Conservation (phyloP, 2,329 filamentous ascomycete genomes). For the Aspergillus sp. region DNA sequence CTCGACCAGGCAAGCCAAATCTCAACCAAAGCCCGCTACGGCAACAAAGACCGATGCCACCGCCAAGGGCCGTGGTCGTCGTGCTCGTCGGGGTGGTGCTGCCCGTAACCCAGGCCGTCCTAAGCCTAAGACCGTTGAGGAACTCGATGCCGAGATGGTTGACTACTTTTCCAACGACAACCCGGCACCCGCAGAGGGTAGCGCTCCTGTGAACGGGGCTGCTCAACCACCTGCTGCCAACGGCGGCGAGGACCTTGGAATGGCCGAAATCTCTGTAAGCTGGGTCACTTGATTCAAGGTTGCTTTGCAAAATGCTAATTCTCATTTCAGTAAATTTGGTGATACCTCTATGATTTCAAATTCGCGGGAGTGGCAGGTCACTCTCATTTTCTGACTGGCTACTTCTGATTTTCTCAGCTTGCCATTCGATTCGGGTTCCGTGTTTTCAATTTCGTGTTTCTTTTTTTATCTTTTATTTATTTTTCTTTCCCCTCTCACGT, state of each 20-base stretch:
- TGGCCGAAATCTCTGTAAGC: constrained; percentile 54
- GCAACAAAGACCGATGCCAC: constrained; percentile 59
- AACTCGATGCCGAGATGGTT: constrained; percentile 95
- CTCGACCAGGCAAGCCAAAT: constrained; percentile 54
- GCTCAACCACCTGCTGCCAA: constrained; percentile 46
- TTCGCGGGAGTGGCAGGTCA: background rate
- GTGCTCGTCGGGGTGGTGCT: constrained; percentile 42
- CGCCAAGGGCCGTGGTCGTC: constrained; percentile 37
- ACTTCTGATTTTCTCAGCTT: too few species aligned
- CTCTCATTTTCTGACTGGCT: background rate
- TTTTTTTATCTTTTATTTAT: too few species aligned
- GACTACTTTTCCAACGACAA: constrained; percentile 70
- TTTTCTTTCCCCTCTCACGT: too few species aligned
- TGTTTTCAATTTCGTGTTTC: too few species aligned
- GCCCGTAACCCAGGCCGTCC: constrained; percentile 59
- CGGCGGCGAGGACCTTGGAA: constrained; percentile 48
- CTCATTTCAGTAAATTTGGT: too few species aligned
- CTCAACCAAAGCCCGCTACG: constrained; percentile 77
- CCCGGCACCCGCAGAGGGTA: constrained; percentile 34
- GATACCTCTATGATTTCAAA: too few species aligned
- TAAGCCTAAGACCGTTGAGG: constrained; percentile 85
- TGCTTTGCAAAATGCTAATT: too few species aligned
- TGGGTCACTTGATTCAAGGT: background rate
- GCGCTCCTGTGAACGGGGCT: constrained; percentile 43
- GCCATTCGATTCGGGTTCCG: too few species aligned